These are phyloP conservation scores for Aegilops bicornis DNA, from an alignment of 176 grass and related monocot genomes.

Conservation along the genomic window DNA sequence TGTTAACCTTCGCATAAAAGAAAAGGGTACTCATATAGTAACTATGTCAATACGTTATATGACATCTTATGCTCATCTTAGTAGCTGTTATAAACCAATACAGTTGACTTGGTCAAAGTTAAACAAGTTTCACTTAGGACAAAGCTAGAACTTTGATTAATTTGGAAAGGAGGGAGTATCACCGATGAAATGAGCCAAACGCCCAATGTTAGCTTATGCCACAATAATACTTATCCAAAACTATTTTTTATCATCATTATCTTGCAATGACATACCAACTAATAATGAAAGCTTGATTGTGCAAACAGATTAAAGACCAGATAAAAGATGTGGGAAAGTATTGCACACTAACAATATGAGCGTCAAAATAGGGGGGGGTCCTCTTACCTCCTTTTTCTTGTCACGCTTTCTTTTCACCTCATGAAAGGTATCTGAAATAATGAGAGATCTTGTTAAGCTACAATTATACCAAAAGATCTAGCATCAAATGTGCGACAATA, in stretches of 20 bases:
- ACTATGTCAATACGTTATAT: background rate
- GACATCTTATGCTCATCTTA: background rate
- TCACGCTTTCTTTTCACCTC: conserved; percentile 81
- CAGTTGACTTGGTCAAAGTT: background rate
- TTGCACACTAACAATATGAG: background rate
- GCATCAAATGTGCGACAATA: background rate
- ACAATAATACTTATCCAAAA: background rate
- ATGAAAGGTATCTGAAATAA: conserved; percentile 74
- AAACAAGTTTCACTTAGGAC: background rate
- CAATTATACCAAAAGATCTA: background rate
- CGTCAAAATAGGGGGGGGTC: background rate
- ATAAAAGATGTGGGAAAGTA: background rate
- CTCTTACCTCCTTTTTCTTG: conserved; percentile 81
- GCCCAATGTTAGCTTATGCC: background rate
- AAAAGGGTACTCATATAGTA: background rate
- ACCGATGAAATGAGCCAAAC: too few relatives aligned
- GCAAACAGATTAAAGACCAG: background rate
- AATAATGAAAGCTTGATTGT: background rate
- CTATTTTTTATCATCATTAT: background rate
- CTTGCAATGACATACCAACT: background rate
- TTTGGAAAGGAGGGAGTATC: too few relatives aligned
- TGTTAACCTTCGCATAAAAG: background rate
- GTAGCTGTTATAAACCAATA: background rate
- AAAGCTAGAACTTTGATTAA: background rate
- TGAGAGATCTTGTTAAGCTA: conserved; percentile 4